Conservation (phyloP, 805 yeast genomes). For the Barnettozyma populi region DNA sequence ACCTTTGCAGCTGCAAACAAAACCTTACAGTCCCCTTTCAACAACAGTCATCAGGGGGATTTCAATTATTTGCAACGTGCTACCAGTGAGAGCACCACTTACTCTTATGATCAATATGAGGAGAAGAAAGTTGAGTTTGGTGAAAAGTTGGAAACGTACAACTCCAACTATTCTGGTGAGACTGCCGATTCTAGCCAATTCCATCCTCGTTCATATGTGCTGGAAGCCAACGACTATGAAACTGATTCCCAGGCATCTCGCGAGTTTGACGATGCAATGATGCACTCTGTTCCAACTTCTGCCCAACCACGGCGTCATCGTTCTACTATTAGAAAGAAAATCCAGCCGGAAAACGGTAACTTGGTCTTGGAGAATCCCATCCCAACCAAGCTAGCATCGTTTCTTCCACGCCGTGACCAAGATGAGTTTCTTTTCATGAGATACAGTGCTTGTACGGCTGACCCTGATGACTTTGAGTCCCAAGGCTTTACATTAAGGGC, state of each 20-base stretch:
- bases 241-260: constrained; percentile 14
- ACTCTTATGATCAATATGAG: constrained; percentile 9
- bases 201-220: not conserved
- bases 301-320: constrained; percentile 58
- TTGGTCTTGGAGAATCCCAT: constrained; percentile 90
- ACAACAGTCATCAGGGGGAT: not conserved
- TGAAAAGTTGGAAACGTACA: constrained; percentile 18
- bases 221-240: constrained; percentile 9
- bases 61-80: constrained; percentile 12
- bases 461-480: constrained; percentile 76
- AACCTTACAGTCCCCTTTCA: constrained; percentile 1
- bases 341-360: constrained; percentile 71
- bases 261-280: constrained; percentile 42
- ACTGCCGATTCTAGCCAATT: constrained; percentile 34
- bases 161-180: constrained; percentile 27
- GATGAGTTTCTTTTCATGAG: constrained; percentile 96
- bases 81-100: constrained; percentile 27
- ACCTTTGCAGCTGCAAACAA: constrained; percentile 54
- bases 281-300: constrained; percentile 32
- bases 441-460: constrained; percentile 93
- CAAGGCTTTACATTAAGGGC: constrained; percentile 86
- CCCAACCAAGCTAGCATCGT: constrained; percentile 81
- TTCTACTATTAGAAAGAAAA: constrained; percentile 65
- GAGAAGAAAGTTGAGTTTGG: constrained; percentile 8
- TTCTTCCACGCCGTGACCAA: constrained; percentile 79